A percentile compares a stretch with the other conserved stretches of the same genome.
phyloP scores from a whole-genome alignment of 2,329 filamentous ascomycete species.

The Seiridium unicorne region DNA sequence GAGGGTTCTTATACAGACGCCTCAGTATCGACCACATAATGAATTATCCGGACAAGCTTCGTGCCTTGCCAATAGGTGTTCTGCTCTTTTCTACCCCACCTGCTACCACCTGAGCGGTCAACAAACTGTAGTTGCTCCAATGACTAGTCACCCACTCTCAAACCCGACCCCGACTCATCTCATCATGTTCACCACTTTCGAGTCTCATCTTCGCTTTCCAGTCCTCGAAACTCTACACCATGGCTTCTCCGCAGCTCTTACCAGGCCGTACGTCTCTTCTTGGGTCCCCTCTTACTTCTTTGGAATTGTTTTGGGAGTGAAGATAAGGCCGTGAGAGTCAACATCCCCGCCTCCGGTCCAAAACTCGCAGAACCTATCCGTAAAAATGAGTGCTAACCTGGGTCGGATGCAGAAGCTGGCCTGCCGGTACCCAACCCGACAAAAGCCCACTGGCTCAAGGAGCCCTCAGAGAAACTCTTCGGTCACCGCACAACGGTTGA shows the following conservation, averaged over 20 bases:
- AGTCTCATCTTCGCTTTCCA: not conserved
- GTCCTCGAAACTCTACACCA: not conserved
- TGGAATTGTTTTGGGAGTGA: too few species aligned
- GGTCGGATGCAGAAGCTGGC: constrained; percentile 33
- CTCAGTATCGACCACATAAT: too few species aligned
- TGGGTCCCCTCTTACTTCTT: too few species aligned
- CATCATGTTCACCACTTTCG: not conserved
- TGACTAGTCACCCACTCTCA: not conserved
- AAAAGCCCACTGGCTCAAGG: constrained; percentile 70
- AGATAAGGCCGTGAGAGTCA: too few species aligned
- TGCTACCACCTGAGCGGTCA: constrained; percentile 1
- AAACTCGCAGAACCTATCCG: too few species aligned
- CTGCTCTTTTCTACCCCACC: not conserved
- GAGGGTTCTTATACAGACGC: too few species aligned
- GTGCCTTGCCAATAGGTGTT: too few species aligned
- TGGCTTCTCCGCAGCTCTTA: constrained; percentile 11
- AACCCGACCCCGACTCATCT: too few species aligned
- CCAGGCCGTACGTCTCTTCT: constrained; percentile 14
- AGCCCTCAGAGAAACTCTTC: constrained; percentile 62
- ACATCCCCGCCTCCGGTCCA: too few species aligned
- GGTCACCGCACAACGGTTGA: constrained; percentile 66
- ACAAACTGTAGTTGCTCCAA: not conserved
- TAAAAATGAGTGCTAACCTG: too few species aligned
- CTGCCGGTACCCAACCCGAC: constrained; percentile 63
- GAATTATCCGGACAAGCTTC: too few species aligned